Evolutionary conservation across 441 rosid species (phyloP).

Genomic region (Brassica hybrid): DNA sequence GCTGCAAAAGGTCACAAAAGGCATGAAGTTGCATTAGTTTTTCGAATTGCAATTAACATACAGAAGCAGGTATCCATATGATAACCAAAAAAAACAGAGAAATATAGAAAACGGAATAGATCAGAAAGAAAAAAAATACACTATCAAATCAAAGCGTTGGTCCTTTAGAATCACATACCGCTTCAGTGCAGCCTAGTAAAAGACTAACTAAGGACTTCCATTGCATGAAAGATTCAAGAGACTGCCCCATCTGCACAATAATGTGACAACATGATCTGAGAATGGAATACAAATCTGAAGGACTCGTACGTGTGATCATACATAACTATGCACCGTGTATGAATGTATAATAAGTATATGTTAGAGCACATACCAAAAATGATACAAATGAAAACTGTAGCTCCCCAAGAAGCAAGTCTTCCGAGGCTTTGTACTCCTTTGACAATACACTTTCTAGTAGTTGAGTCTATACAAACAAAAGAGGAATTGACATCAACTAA

Average conservation of each 20-base stretch:
- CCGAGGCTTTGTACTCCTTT: slow-evolving; percentile 69
- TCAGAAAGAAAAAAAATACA: background rate
- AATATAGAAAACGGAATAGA: background rate
- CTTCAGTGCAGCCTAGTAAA: slow-evolving; percentile 76
- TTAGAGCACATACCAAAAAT: slow-evolving; percentile 66
- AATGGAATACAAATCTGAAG: slow-evolving; percentile 4
- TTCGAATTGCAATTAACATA: background rate
- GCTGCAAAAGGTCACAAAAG: slow-evolving; percentile 53
- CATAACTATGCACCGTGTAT: background rate
- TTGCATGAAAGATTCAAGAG: slow-evolving; percentile 85
- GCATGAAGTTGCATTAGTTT: background rate
- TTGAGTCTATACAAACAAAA: slow-evolving; percentile 55
- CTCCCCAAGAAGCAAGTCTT: slow-evolving; percentile 88
- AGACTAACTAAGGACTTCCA: slow-evolving; percentile 96
- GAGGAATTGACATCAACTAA: slow-evolving; percentile 11
- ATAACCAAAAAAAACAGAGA: slow-evolving; percentile 7
- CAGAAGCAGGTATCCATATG: background rate
- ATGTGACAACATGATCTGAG: slow-evolving; percentile 17
- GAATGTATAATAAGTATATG: background rate
- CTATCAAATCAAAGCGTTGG: background rate
- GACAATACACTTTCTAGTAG: slow-evolving; percentile 63
- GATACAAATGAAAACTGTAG: slow-evolving; percentile 85
- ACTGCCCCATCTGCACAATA: slow-evolving; percentile 89
- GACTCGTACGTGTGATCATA: background rate
- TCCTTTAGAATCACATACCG: slow-evolving; percentile 57